These are phyloP conservation scores for Torulaspora globosa DNA, from an alignment of 1,139 yeast genomes.

Conservation along the genomic window DNA sequence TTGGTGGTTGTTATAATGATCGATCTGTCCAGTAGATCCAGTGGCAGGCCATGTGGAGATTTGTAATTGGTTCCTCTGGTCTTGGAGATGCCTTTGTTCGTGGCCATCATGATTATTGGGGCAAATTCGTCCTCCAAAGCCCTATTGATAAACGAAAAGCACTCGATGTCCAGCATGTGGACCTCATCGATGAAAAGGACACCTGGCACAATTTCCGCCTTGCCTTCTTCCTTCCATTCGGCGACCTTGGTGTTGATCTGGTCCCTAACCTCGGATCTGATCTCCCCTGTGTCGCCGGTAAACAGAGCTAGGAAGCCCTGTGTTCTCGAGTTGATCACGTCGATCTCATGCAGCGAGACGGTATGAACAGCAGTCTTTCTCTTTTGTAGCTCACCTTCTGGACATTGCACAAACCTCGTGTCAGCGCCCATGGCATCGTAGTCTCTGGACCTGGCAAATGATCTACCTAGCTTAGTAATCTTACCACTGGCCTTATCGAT, in stretches of 20 bases:
- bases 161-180: slow-evolving; percentile 97
- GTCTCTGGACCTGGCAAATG: slow-evolving; percentile 93
- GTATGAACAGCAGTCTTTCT: slow-evolving; percentile 95
- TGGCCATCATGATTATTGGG: slow-evolving; percentile 97
- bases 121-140: slow-evolving; percentile 96
- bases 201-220: slow-evolving; percentile 98
- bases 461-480: slow-evolving; percentile 89
- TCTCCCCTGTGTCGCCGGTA: slow-evolving; percentile 97
- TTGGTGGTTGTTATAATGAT: slow-evolving; percentile 83
- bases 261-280: slow-evolving; percentile 90
- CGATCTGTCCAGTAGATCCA: slow-evolving; percentile 89
- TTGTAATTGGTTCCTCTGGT: slow-evolving; percentile 92
- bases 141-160: slow-evolving; percentile 91
- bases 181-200: slow-evolving; percentile 97
- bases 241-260: slow-evolving; percentile 96
- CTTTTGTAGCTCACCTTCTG: slow-evolving; percentile 96
- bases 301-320: slow-evolving; percentile 96
- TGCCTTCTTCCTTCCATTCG: slow-evolving; percentile 99
- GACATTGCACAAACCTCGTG: slow-evolving; percentile 95
- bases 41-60: slow-evolving; percentile 95
- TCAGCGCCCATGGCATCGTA: slow-evolving; percentile 99
- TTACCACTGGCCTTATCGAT: slow-evolving; percentile 96
- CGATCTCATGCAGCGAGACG: slow-evolving; percentile 94
- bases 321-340: slow-evolving; percentile 94
- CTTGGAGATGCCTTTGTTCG: slow-evolving; percentile 88